Percentiles rank a stretch among this genome's conserved stretches.
phyloP scores from a whole-genome alignment of 1,284 basidiomycete genomes.

The Irpex sp. region DNA sequence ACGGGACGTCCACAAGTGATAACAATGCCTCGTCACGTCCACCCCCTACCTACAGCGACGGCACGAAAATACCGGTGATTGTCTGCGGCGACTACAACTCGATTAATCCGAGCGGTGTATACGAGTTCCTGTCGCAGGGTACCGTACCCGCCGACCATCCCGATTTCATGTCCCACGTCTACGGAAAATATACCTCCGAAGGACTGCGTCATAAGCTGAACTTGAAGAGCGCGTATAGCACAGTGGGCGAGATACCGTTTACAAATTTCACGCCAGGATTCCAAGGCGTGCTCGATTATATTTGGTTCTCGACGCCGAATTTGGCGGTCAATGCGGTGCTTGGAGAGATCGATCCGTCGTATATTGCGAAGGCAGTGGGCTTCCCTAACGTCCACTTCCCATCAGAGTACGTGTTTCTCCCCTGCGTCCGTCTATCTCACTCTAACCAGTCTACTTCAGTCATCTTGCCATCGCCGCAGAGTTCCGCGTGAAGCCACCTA shows the following conservation, averaged over 20 bases:
- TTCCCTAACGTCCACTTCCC: constrained; percentile 98
- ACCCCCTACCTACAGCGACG: constrained; percentile 73
- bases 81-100: constrained; percentile 97
- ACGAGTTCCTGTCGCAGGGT: constrained; percentile 86
- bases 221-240: constrained; percentile 83
- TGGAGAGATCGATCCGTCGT: constrained; percentile 83
- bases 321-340: constrained; percentile 85
- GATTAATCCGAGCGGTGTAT: constrained; percentile 83
- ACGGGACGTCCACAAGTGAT: constrained; percentile 21
- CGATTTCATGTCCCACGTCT: constrained; percentile 91
- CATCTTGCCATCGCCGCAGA: constrained; percentile 65
- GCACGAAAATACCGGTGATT: constrained; percentile 87
- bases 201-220: constrained; percentile 81
- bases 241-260: constrained; percentile 66
- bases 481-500: constrained; percentile 73
- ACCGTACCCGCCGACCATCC: constrained; percentile 72
- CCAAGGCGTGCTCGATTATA: constrained; percentile 86
- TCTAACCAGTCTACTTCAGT: constrained; percentile 32
- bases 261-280: constrained; percentile 93
- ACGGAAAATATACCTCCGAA: constrained; percentile 91
- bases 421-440: constrained; percentile 13
- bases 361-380: constrained; percentile 90
- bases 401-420: constrained; percentile 67
- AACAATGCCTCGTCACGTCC: constrained; percentile 41
- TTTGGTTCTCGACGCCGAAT: constrained; percentile 86